Evolutionary conservation across 2,329 filamentous ascomycete species (phyloP), one percentile per base, ranked within the genome.

Genomic region (Monilinia aucupariae): DNA sequence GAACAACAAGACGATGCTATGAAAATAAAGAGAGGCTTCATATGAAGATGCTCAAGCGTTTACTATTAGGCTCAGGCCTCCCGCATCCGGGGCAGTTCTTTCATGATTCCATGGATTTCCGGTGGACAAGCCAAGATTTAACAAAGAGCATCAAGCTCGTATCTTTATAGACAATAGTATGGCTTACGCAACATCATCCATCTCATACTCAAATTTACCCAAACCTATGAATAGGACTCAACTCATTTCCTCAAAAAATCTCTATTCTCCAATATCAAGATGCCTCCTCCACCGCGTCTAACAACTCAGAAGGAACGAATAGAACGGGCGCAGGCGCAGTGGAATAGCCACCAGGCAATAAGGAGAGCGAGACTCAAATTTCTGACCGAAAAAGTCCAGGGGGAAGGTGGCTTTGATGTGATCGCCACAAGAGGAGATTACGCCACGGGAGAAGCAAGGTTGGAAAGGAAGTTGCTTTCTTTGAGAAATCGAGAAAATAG

Each of bases 31-130:
- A 34, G 12, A 47, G 30, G 2, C 12, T 47, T 32, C 13, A 32
- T 17, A 22, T 12, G 2, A 47, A 51, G 4, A 51, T 51, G 17
- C 13, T 34, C 30, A 51, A 34, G 20, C 9, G 4, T 22, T 10
- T 25, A 12, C 13, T 34, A 20, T 34, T 47, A 34, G 13, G 13
- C 9, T 34, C 7, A 34, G 25, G 30, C 25, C 13, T 47, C 43
- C 54, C 54, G 41, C 54, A 59, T 59, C 56, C 56, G 56, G 56
- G 17, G 20, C 13, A 2, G 39, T 51, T 15, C 45, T 59, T 59
- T 59, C 45, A 51, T 22, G 30, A 22, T 27, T 59, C 9, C 30
- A 30, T 13, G 10, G 30, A 50, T 50, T 7, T 37, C 30, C 12
- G 17, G 4, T 4, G n/a, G 13, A 37, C 30, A 34, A 58, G 5